Base-by-base conservation (phyloP, 768 basidiomycete genomes). In the Leccinellum rugosiceps region DNA sequence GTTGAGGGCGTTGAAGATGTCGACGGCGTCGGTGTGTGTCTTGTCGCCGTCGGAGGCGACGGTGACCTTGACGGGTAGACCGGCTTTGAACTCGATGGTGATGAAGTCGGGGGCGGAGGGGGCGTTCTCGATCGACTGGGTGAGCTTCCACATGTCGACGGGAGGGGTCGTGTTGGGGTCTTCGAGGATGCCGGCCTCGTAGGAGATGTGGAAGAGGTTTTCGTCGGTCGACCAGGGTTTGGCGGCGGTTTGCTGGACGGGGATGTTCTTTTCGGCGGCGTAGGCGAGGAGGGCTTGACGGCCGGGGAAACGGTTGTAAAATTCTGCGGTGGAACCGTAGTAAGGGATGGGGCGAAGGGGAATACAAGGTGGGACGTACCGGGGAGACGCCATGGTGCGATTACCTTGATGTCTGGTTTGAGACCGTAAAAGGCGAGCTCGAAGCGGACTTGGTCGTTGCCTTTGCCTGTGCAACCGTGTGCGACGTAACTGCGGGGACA, bases 181-280 rank as follows among this genome's bases (percentile, higher is more conserved):
- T 74, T 99, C 97, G 62, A 99, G 86, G 73, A 99, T 98, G 46
- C 96, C 97, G 11, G 97, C 96, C 75, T 99, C 97, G 77, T 98
- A 99, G 17, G 97, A 98, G 76, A 98, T 99, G 80, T 99, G 97
- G 87, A 96, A 98, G 49, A 99, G 82, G 78, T 98, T 99, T 78
- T 98, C 97, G 72, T 99, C 96, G 6, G 97, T 99, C 3, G 96
- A 98, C 97, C 97, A 99, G 35, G 97, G 96, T 77, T 98, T 98
- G 55, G 95, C 83, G 11, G 90, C 83, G 47, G 97, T 99, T 77
- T 99, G 97, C 61, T 86, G 82, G 58, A 99, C 95, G 55, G 94
- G 94, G 63, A 99, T 96, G 50, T 84, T 74, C 72, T 93, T 92
- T 69, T 91, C 78, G 8, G 86, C 86, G 28, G 97, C 97, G 65